Evolutionary conservation across 495 filamentous ascomycete genomes (phyloP), one percentile per base, ranked within the genome.

Genomic region (Cryomyces minteri): DNA sequence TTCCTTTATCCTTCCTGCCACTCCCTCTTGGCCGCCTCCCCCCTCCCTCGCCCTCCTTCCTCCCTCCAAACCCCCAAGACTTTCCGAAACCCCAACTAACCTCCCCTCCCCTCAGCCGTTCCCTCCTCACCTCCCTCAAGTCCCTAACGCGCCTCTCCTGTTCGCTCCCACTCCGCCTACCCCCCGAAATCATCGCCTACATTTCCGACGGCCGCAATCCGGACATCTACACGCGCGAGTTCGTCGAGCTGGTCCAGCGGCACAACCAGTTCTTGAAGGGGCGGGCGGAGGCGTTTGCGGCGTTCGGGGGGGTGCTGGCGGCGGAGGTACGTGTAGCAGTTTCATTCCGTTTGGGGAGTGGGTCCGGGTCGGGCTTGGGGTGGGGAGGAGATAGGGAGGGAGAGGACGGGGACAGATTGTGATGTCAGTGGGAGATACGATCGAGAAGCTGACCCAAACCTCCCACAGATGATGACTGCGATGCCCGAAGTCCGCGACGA

Each of bases 201-300:
- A 84, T 99, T 43, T 87, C 95, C 60, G 72, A 81, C 43, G 78
- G 85, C 9, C 81, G 90, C 39, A 99, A 99, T 65, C 90, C 90
- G 10, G 88, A 96, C 59, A 94, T 99, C 63, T 99, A 95, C 69
- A 96, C 90, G 44, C 74, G 90, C 34, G 88, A 96, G 66, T 94
- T 95, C 56, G 86, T 96, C 40, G 92, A 98, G 75, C 67, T 84
- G 14, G 83, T 85, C 25, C 74, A 88, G 59, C 71, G 77, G 50
- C 68, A 73, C 32, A 96, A 96, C 58, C 88, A 94, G 65, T 69
- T 80, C 47, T 63, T 88, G 54, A 80, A 82, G 54, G 90, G 90
- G 18, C 87, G 86, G 69, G 72, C 70, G 58, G 70, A 77, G 63
- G 92, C 86, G 12, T 94, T 93, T 64, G 66, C 67, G 4, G 57